Percentiles rank a stretch among this genome's conserved stretches.
phyloP scores from a whole-genome alignment of 495 filamentous ascomycete species.

The Penicillium argentinense region DNA sequence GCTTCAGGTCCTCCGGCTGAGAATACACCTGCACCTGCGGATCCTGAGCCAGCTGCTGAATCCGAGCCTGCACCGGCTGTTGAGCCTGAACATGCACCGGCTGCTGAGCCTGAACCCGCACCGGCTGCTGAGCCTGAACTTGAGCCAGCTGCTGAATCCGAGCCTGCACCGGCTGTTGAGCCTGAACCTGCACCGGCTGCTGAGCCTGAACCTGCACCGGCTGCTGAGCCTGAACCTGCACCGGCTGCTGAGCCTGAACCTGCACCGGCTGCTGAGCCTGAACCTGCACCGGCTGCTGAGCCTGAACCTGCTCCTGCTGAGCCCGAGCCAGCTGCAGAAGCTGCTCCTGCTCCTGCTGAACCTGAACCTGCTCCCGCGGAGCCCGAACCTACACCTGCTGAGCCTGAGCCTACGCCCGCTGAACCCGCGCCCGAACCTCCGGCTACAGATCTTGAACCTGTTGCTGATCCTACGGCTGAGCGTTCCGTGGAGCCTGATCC shows the following conservation, averaged over 20 bases:
- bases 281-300: neutral
- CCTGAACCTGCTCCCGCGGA: neutral
- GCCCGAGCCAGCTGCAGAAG: neutral
- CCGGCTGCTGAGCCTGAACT: slow-evolving; percentile 1
- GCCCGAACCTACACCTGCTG: neutral
- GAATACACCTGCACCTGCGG: slow-evolving; percentile 1
- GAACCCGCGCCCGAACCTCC: neutral
- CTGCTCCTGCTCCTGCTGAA: slow-evolving; percentile 3
- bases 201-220: slow-evolving; percentile 1
- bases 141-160: slow-evolving; percentile 6
- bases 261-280: neutral
- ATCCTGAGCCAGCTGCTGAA: slow-evolving; percentile 4
- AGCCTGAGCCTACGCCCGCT: slow-evolving; percentile 1
- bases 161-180: neutral
- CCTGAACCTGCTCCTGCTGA: slow-evolving; percentile 9
- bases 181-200: neutral
- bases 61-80: slow-evolving; percentile 1
- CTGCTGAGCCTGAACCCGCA: slow-evolving; percentile 9
- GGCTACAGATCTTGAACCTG: slow-evolving; percentile 2
- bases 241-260: neutral
- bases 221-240: neutral
- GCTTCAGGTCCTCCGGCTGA: slow-evolving; percentile 10
- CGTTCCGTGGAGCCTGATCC: slow-evolving; percentile 5
- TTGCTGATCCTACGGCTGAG: neutral
- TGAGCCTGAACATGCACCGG: neutral